Evolutionary conservation across 805 yeast genomes (phyloP), one percentile per base, ranked within the genome.

Genomic region (Cyberlindnera sargentensis): DNA sequence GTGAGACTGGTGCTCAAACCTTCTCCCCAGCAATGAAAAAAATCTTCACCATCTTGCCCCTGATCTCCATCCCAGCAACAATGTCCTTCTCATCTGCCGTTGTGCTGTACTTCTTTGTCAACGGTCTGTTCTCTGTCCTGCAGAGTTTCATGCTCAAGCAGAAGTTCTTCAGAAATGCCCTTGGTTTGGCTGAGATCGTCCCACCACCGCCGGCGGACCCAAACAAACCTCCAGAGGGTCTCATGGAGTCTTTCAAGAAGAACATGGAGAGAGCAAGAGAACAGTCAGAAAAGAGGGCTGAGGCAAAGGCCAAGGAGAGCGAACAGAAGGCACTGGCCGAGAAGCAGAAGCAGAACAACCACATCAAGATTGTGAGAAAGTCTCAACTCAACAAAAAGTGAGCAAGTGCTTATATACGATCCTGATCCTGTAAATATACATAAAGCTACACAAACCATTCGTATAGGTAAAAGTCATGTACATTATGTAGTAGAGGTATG

Each of bases 71-170:
- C 48, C 80, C 90, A n/a, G 78, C 91, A 52, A 91, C 97, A 4
- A 85, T 84, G 84, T 75, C 81, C 42, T 73, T 91, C 57, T 82
- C 95, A 2, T 77, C 95, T 2, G 95, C 85, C 33, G 88, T 89
- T 31, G 82, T 90, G 49, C 70, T 88, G 40, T 93, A 90, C 61
- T 87, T 91, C 63, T 82, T 91, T 5, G 79, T 84, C 32, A 88
- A 89, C 60, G 86, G 95, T 45, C 50, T 79, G 10, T 78, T 77
- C 54, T 84, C 96, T 1, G 75, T 85, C 40, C 38, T 76, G 20
- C 98, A 91, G 68, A 77, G 91, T 8, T 58, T 75, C 40, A 55
- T 84, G 25, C 71, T 93, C 55, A 79, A 83, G 62, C 74, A 71
- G 48, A 65, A 73, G 42, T 51, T 63, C 43, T 76, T 85, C 56